Evolutionary conservation across 768 basidiomycete genomes (phyloP).

Genomic region (Xerocomus potaroensis): DNA sequence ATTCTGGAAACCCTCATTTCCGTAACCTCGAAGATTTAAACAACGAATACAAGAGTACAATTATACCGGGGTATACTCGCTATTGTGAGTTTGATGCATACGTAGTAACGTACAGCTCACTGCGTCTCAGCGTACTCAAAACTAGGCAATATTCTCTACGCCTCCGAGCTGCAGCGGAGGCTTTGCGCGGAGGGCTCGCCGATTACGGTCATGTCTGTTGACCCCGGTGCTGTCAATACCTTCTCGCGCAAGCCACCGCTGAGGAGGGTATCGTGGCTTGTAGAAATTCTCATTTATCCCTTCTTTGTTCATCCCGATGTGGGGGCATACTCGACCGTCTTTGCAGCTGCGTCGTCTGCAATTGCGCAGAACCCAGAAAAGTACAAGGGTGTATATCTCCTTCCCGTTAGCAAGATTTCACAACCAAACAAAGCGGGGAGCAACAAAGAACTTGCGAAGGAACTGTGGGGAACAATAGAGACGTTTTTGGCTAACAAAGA

Average conservation of each 20-base stretch:
- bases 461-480: conserved; percentile 29
- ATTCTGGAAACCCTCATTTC: conserved; percentile 22
- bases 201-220: conserved; percentile 25
- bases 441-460: conserved; percentile 23
- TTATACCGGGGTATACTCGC: conserved; percentile 15
- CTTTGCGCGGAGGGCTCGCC: conserved; percentile 28
- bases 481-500: conserved; percentile 20
- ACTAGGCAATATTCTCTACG: conserved; percentile 47
- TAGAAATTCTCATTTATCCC: conserved; percentile 16
- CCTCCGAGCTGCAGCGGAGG: conserved; percentile 45
- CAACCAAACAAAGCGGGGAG: conserved; percentile 8
- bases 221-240: conserved; percentile 33
- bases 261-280: conserved; percentile 15
- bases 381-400: conserved; percentile 31
- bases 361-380: conserved; percentile 17
- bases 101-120: not conserved
- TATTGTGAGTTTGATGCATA: conserved; percentile 30
- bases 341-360: conserved; percentile 29
- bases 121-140: conserved; percentile 42
- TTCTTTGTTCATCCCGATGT: conserved; percentile 15
- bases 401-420: conserved; percentile 20
- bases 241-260: conserved; percentile 23
- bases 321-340: conserved; percentile 26
- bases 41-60: conserved; percentile 26
- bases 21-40: conserved; percentile 35